A percentile compares a stretch with the other conserved stretches of the same genome.
These are phyloP conservation scores for Geranium brycei DNA, from an alignment of 345 rosid genomes.

Conservation along the genomic window DNA sequence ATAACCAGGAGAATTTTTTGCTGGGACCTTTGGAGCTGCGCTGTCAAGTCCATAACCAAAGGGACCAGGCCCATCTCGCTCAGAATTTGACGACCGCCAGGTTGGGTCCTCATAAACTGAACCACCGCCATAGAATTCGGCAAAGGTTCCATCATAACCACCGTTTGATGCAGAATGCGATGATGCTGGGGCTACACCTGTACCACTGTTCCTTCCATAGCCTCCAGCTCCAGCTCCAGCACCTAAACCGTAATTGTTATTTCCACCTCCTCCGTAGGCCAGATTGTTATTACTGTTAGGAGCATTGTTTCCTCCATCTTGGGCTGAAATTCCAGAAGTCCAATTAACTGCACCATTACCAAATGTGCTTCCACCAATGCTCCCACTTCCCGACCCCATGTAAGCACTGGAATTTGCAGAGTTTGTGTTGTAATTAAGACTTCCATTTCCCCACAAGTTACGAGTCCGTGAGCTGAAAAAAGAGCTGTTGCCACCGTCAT, in stretches of 20 bases:
- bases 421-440: conserved; percentile 28
- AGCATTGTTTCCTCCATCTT: conserved; percentile 37
- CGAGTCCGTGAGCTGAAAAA: conserved; percentile 58
- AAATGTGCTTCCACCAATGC: conserved; percentile 36
- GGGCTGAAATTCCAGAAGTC: conserved; percentile 41
- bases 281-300: conserved; percentile 31
- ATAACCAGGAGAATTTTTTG: conserved; percentile 50
- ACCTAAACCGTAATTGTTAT: conserved; percentile 35
- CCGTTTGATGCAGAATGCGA: conserved; percentile 39
- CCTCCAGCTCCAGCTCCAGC: conserved; percentile 29
- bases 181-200: conserved; percentile 27
- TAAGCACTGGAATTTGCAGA: conserved; percentile 31
- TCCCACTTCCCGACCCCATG: conserved; percentile 38
- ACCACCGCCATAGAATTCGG: conserved; percentile 34
- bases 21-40: conserved; percentile 37
- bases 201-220: conserved; percentile 40
- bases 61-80: conserved; percentile 37
- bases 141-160: conserved; percentile 40
- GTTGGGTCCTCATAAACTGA: conserved; percentile 47
- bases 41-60: conserved; percentile 37
- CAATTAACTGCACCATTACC: conserved; percentile 34
- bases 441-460: conserved; percentile 67
- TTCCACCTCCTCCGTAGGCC: conserved; percentile 42
- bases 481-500: conserved; percentile 51
- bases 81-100: conserved; percentile 44